Conservation (phyloP, 192 early-diverging fungal species). For the Lobosporangium transversale region DNA sequence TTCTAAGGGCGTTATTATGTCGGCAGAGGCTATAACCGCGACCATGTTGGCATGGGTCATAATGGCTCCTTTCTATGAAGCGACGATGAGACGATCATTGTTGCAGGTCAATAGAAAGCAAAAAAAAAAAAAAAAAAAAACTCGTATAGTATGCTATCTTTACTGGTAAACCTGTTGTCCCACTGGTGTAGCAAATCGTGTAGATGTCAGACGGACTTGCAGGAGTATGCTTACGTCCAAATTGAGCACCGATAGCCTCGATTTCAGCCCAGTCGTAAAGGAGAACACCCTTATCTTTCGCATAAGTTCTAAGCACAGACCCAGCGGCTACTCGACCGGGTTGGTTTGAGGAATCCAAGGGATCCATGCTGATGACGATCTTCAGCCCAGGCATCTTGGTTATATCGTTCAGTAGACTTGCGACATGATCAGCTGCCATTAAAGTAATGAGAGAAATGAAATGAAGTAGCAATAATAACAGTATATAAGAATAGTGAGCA, state of each 20-base stretch:
- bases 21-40: constrained; percentile 53
- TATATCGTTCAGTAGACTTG: constrained; percentile 60
- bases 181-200: constrained; percentile 85
- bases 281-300: constrained; percentile 67
- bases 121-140: not conserved
- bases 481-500: too few species aligned
- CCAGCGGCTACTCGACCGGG: constrained; percentile 23
- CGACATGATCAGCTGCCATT: constrained; percentile 63
- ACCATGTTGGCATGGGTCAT: constrained; percentile 80
- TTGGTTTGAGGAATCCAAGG: constrained; percentile 56
- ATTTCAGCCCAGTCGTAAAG: constrained; percentile 68
- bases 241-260: constrained; percentile 67
- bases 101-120: too few species aligned
- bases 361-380: constrained; percentile 81
- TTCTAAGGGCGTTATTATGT: constrained; percentile 11
- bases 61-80: constrained; percentile 65
- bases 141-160: constrained; percentile 32
- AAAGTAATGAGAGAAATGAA: too few species aligned
- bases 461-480: too few species aligned
- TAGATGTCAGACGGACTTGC: constrained; percentile 75
- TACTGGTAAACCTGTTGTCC: constrained; percentile 85
- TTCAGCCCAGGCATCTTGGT: constrained; percentile 74
- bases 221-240: constrained; percentile 62
- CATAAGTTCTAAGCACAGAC: constrained; percentile 66
- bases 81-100: too few species aligned